Percentiles rank a stretch among this genome's conserved stretches.
Evolutionary conservation across 2,329 filamentous ascomycete species (phyloP).

Genomic region (Didymella sp.): DNA sequence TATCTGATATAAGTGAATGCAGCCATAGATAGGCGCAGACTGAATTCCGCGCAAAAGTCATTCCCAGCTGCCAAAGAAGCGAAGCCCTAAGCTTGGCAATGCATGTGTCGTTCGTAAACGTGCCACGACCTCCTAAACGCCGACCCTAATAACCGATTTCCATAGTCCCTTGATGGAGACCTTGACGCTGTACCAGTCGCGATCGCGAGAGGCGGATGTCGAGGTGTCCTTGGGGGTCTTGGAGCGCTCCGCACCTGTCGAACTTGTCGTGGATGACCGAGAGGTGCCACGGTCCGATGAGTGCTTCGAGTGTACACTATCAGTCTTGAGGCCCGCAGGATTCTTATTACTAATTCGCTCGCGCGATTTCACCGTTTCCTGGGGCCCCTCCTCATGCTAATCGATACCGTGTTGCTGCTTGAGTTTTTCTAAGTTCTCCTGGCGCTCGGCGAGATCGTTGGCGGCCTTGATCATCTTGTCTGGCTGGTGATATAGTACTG

Average conservation of each 20-base stretch:
- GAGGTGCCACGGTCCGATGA: conserved; percentile 34
- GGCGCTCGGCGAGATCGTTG: conserved; percentile 91
- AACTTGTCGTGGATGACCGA: conserved; percentile 35
- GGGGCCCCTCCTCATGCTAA: conserved; percentile 66
- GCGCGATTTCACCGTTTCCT: conserved; percentile 49
- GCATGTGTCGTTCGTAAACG: conserved; percentile 30
- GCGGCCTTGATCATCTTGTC: conserved; percentile 85
- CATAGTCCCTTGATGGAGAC: conserved; percentile 42
- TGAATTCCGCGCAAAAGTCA: conserved; percentile 16
- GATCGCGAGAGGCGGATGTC: conserved; percentile 36
- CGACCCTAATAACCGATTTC: conserved; percentile 40
- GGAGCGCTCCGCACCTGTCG: conserved; percentile 35
- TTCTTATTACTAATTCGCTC: conserved; percentile 40
- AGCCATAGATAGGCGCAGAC: conserved; percentile 21
- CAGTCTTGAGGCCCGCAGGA: conserved; percentile 49
- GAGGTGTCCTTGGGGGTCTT: conserved; percentile 22
- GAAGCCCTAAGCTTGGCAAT: conserved; percentile 26
- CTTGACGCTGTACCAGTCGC: conserved; percentile 45
- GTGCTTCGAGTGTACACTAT: conserved; percentile 38
- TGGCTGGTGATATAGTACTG: conserved; percentile 77
- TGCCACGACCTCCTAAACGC: conserved; percentile 43
- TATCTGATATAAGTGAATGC: conserved; percentile 23
- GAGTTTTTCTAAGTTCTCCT: conserved; percentile 96
- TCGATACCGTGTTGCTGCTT: conserved; percentile 98
- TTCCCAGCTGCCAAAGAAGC: conserved; percentile 18